phyloP scores from a whole-genome alignment of 2,329 filamentous ascomycete species.

The Colletotrichum sp. region DNA sequence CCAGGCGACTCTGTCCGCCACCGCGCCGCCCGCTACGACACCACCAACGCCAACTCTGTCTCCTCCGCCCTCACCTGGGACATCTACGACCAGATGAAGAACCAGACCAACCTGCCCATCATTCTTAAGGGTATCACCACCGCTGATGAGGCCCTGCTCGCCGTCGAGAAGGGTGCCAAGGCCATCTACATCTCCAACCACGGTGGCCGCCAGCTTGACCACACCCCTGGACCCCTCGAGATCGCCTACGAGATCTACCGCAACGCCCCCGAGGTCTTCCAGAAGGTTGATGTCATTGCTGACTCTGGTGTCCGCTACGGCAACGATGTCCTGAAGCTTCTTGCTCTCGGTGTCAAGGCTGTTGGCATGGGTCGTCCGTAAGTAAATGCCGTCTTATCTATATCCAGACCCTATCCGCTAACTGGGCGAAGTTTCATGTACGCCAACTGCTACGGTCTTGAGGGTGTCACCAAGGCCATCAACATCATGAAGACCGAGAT shows the following conservation, averaged over 20 bases:
- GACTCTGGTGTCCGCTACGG: conserved; percentile 44
- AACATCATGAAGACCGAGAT: conserved; percentile 55
- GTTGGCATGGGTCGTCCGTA: conserved; percentile 48
- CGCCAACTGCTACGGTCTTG: conserved; percentile 52
- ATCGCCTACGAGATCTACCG: conserved; percentile 35
- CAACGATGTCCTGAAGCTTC: conserved; percentile 42
- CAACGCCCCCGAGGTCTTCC: conserved; percentile 40
- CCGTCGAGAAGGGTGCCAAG: conserved; percentile 35
- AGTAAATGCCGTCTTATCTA: neutral
- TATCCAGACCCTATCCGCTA: neutral
- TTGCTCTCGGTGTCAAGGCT: conserved; percentile 43
- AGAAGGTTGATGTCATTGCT: conserved; percentile 38
- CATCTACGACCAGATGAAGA: conserved; percentile 30
- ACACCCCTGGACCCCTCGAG: conserved; percentile 37
- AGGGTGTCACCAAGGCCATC: conserved; percentile 51
- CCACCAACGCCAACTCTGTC: conserved; percentile 21
- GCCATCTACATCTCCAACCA: conserved; percentile 47
- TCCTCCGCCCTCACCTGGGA: conserved; percentile 28
- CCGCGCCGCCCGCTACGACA: conserved; percentile 27
- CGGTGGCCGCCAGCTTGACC: conserved; percentile 45
- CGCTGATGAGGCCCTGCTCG: conserved; percentile 38
- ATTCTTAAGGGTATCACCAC: conserved; percentile 44
- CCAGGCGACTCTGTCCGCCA: conserved; percentile 24
- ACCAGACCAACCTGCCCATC: conserved; percentile 37
- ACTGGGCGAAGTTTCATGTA: conserved; percentile 46